phyloP scores from a whole-genome alignment of 2,329 filamentous ascomycete species.

The Monilinia vaccinii-corymbosi region DNA sequence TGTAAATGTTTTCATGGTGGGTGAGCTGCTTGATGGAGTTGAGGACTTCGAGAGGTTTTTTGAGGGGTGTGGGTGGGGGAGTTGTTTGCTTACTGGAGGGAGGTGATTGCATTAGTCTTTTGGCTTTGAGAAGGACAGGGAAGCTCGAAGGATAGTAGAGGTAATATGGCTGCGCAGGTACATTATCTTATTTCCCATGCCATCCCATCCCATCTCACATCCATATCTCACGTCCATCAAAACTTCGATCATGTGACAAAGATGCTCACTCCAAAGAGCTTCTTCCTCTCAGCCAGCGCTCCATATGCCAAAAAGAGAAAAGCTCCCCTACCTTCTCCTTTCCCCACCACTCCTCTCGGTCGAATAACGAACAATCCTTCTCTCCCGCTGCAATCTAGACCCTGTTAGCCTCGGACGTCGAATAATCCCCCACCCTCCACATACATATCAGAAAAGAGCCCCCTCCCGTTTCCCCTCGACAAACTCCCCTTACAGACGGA shows the following conservation, averaged over 20 bases:
- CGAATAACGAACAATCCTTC: background rate
- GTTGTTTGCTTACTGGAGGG: background rate
- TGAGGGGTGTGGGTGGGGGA: conserved; percentile 11
- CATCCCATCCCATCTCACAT: background rate
- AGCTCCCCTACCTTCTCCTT: background rate
- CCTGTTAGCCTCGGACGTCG: background rate
- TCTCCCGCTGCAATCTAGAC: background rate
- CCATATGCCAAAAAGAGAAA: background rate
- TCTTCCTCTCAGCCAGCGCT: background rate
- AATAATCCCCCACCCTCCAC: background rate
- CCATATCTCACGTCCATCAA: background rate
- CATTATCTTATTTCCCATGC: background rate
- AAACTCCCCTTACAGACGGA: background rate
- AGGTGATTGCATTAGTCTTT: background rate
- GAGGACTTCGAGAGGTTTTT: conserved; percentile 16
- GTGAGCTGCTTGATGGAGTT: conserved; percentile 26
- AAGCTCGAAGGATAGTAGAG: background rate
- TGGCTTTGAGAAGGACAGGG: background rate
- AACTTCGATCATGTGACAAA: background rate
- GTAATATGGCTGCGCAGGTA: background rate
- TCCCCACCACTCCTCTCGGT: background rate
- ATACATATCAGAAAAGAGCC: background rate
- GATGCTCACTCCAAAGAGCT: background rate
- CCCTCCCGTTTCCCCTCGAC: background rate
- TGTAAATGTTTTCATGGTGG: conserved; percentile 87